phyloP scores from a whole-genome alignment of 345 rosid genomes.

The Eucalyptus cladocalyx region DNA sequence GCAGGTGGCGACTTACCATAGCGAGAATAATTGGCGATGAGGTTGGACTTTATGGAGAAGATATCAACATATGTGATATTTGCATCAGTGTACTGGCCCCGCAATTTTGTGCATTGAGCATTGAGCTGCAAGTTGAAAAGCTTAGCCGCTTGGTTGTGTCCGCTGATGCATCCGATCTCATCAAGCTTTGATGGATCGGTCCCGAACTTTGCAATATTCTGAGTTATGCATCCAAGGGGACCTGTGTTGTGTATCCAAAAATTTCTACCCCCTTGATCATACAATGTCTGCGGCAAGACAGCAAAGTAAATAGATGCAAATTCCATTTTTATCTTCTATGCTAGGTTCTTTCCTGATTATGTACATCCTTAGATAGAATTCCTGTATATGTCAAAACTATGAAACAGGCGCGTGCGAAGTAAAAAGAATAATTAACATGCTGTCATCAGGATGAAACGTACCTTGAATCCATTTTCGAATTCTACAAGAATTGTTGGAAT shows the following conservation, averaged over 20 bases:
- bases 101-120: slow-evolving; percentile 53
- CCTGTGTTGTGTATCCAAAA: slow-evolving; percentile 96
- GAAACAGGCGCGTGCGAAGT: neutral
- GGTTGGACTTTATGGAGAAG: slow-evolving; percentile 61
- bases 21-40: slow-evolving; percentile 60
- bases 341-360: neutral
- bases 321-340: neutral
- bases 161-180: slow-evolving; percentile 64
- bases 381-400: neutral
- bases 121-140: slow-evolving; percentile 86
- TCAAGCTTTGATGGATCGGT: slow-evolving; percentile 77
- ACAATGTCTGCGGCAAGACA: slow-evolving; percentile 27
- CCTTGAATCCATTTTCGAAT: slow-evolving; percentile 73
- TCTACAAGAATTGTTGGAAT: slow-evolving; percentile 58
- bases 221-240: slow-evolving; percentile 91
- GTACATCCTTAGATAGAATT: neutral
- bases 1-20: slow-evolving; percentile 33
- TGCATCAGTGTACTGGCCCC: slow-evolving; percentile 50
- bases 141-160: slow-evolving; percentile 83
- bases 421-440: neutral
- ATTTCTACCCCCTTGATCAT: slow-evolving; percentile 81
- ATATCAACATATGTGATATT: slow-evolving; percentile 70
- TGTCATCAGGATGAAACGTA: neutral
- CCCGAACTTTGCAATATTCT: slow-evolving; percentile 83
- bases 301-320: neutral